Base-by-base conservation (phyloP, 371 early-diverging fungal genomes). In the Syncephalastrum contaminatum region DNA sequence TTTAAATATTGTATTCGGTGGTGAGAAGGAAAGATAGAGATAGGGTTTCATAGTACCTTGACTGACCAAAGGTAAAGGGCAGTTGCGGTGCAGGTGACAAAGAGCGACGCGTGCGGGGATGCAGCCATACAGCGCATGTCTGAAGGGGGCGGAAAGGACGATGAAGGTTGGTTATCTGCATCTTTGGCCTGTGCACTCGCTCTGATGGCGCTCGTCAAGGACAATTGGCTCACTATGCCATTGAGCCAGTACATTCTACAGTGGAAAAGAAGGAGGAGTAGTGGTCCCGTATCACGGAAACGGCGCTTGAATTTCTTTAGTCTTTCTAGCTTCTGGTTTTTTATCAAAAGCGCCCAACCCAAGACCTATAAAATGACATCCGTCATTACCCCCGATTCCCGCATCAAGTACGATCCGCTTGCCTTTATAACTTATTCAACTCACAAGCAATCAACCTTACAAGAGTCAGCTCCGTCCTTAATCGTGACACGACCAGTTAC, bases 381-480 rank as follows among this genome's bases (percentile, higher is more conserved):
- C 10, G 36, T 30, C 12, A 58, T 85, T 52, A 72, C 66, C 54
- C 61, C 73, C 27, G 74, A 81, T 41, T 80, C 82, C 25, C 77
- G 82, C 52, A 78, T 85, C 68, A 85, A 83, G 85, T 85, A 75
- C 51, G 60, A 30, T 2, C 36, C 36, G 2, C 6, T 30, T 8
- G 2, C 44, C 4, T 43, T 20, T 15, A 53, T 39, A 20, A 15
- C 27, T 19, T 10, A 43, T 22, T 36, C 21, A 8, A 48, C 19
- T 10, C 19, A 20, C 1, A 15, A 20, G 19, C 18, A 24, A 13
- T 7, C 30, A 16, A 16, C 57, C 16, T 49, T 47, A 21, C 22
- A 60, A 93, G 93, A 62, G 95, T 95, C 20, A 91, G 91, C 77
- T 95, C 97, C 1, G 94, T 93, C 14, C 77, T 92, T 45, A 91